A percentile compares a stretch with the other conserved stretches of the same genome.
Conservation (phyloP, 2,329 filamentous ascomycete genomes). For the Emericellopsis atlantica region DNA sequence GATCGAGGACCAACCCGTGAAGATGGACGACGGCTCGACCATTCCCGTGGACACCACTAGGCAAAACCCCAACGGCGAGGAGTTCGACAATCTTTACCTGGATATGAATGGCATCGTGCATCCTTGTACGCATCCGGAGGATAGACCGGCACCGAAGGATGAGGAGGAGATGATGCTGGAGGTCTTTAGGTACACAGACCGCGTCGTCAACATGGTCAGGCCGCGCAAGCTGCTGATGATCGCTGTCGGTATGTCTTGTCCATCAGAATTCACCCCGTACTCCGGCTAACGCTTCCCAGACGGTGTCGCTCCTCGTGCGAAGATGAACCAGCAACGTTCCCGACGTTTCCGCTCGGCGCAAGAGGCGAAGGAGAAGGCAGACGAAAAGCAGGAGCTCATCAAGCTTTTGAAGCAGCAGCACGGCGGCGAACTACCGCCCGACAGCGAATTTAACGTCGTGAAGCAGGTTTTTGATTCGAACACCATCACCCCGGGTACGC, state of each 20-base stretch:
- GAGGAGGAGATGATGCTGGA: slow-evolving; percentile 99
- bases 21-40: slow-evolving; percentile 66
- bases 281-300: slow-evolving; percentile 39
- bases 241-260: slow-evolving; percentile 60
- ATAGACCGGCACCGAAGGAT: slow-evolving; percentile 77
- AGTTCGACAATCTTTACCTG: slow-evolving; percentile 94
- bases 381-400: slow-evolving; percentile 77
- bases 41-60: slow-evolving; percentile 76
- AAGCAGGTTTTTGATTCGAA: slow-evolving; percentile 90
- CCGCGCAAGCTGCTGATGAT: slow-evolving; percentile 95
- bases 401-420: slow-evolving; percentile 75
- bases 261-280: not conserved
- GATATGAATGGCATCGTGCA: slow-evolving; percentile 99
- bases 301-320: slow-evolving; percentile 91
- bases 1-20: slow-evolving; percentile 70
- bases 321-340: slow-evolving; percentile 99
- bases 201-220: slow-evolving; percentile 96
- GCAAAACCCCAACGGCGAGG: slow-evolving; percentile 92
- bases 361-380: slow-evolving; percentile 88
- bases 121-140: slow-evolving; percentile 95
- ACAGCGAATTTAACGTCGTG: slow-evolving; percentile 46
- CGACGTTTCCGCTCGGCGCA: slow-evolving; percentile 88
- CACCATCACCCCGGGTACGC: slow-evolving; percentile 87
- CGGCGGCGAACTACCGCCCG: slow-evolving; percentile 48
- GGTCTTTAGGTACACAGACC: slow-evolving; percentile 96